Conservation (phyloP, 495 filamentous ascomycete species). For the Eremomyces bilateralis region DNA sequence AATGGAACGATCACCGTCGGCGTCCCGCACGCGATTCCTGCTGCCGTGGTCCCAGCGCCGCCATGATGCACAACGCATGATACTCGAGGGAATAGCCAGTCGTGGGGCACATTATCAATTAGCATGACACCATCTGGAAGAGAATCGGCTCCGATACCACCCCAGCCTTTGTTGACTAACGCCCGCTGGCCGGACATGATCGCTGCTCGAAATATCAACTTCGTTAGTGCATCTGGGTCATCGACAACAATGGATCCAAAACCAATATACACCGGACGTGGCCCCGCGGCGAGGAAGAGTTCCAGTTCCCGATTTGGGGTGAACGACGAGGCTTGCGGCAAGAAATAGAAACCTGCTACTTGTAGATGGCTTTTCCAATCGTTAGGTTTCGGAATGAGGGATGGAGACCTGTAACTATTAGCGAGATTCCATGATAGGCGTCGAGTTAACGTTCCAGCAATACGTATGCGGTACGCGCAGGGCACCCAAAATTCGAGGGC, state of each 20-base stretch:
- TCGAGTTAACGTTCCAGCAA: too few relatives aligned
- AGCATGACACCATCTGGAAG: constrained; percentile 50
- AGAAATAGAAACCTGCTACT: constrained; percentile 55
- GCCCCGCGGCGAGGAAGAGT: constrained; percentile 40
- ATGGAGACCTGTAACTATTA: constrained; percentile 31
- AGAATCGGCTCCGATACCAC: constrained; percentile 42
- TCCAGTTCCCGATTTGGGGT: constrained; percentile 37
- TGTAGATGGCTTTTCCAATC: constrained; percentile 57
- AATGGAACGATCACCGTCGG: constrained; percentile 66
- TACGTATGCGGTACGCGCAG: constrained; percentile 59
- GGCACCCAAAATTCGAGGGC: constrained; percentile 38
- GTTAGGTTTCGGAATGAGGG: constrained; percentile 54
- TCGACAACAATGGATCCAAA: constrained; percentile 22
- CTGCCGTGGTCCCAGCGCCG: constrained; percentile 63
- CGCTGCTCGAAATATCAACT: constrained; percentile 19
- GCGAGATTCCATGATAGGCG: neutral
- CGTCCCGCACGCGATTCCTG: constrained; percentile 41
- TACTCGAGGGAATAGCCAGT: constrained; percentile 62
- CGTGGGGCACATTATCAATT: constrained; percentile 58
- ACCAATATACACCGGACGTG: constrained; percentile 36
- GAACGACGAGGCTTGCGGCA: constrained; percentile 40
- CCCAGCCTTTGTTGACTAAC: constrained; percentile 65
- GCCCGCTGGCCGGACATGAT: constrained; percentile 28
- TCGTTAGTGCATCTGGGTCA: constrained; percentile 18
- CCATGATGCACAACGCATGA: constrained; percentile 64